A percentile compares a stretch with the other conserved stretches of the same genome.
Evolutionary conservation across 306 rosid genomes (phyloP).

Genomic region (Dryas octopetala): DNA sequence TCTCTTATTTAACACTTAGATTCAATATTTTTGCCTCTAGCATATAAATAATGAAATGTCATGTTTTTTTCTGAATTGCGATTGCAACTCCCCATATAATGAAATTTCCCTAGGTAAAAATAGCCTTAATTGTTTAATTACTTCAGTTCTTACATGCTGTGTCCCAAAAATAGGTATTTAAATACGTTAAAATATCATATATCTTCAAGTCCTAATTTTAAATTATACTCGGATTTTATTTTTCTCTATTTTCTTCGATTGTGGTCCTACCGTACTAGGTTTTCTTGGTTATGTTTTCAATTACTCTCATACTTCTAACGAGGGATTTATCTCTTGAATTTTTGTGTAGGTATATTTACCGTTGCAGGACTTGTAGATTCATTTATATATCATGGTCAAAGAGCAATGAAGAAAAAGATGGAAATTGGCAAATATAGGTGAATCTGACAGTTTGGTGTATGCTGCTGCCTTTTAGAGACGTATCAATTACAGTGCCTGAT

Average conservation of each 20-base stretch:
- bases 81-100: too few species aligned
- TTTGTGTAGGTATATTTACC: slow-evolving; percentile 62
- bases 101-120: too few species aligned
- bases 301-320: slow-evolving; percentile 20
- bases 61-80: too few species aligned
- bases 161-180: too few species aligned
- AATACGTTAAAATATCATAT: too few species aligned
- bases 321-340: slow-evolving; percentile 7
- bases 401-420: slow-evolving; percentile 65
- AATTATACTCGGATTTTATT: neutral
- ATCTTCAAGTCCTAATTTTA: too few species aligned
- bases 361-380: slow-evolving; percentile 82
- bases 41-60: too few species aligned
- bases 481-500: neutral
- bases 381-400: slow-evolving; percentile 67
- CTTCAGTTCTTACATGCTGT: too few species aligned
- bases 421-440: slow-evolving; percentile 57
- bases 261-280: neutral
- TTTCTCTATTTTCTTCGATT: neutral
- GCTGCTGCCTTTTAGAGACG: slow-evolving; percentile 24
- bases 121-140: too few species aligned
- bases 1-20: too few species aligned
- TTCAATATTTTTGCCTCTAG: too few species aligned
- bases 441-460: slow-evolving; percentile 21
- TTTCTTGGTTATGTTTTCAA: neutral